Conservation (phyloP, 768 basidiomycete genomes). For the Amanita rimosa region DNA sequence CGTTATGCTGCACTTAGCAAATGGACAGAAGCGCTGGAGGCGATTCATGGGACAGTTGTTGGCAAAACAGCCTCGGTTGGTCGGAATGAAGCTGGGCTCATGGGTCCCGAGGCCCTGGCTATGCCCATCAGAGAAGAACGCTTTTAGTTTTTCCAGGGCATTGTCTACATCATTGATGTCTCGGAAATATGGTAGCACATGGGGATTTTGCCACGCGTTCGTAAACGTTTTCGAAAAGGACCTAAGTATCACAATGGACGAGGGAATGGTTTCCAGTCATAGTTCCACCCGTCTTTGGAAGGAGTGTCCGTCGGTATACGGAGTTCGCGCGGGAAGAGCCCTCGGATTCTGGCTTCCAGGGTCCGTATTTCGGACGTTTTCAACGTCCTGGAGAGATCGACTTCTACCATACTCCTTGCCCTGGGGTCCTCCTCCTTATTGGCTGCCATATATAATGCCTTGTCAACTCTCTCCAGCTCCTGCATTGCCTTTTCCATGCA, state of each 20-base stretch:
- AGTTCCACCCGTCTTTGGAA: conserved; percentile 71
- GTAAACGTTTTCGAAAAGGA: conserved; percentile 1
- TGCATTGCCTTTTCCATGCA: conserved; percentile 83
- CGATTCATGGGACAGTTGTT: conserved; percentile 67
- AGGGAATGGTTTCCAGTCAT: conserved; percentile 69
- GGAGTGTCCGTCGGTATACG: conserved; percentile 82
- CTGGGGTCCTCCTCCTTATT: conserved; percentile 71
- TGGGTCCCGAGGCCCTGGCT: conserved; percentile 20
- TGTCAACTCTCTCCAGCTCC: conserved; percentile 53
- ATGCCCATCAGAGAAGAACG: conserved; percentile 17
- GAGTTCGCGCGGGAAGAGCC: conserved; percentile 81
- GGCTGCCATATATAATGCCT: conserved; percentile 53
- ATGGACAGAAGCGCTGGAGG: conserved; percentile 76
- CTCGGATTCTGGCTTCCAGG: conserved; percentile 67
- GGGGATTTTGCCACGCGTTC: background rate
- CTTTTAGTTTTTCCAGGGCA: conserved; percentile 15
- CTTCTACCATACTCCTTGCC: conserved; percentile 42
- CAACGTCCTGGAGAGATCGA: conserved; percentile 47
- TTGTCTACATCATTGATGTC: background rate
- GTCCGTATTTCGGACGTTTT: conserved; percentile 58
- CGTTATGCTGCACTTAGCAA: conserved; percentile 71
- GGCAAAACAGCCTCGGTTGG: conserved; percentile 48
- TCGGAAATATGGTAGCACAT: background rate
- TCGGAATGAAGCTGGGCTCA: conserved; percentile 24
- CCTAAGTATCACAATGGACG: conserved; percentile 29